phyloP scores from a whole-genome alignment of 768 basidiomycete genomes.

The Suillus paluster region DNA sequence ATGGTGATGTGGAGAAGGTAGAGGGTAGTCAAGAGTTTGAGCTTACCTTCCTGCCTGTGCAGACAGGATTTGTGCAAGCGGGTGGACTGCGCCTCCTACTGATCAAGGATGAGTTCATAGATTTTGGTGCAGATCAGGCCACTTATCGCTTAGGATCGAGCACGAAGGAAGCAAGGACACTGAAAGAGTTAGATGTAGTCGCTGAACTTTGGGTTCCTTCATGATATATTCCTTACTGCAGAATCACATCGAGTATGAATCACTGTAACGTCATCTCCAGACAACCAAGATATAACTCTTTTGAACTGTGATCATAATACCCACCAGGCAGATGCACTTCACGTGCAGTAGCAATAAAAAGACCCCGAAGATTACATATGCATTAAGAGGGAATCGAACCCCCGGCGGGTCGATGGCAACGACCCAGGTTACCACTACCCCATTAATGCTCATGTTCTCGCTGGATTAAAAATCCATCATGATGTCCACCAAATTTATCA shows the following conservation, averaged over 20 bases:
- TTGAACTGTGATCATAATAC: no score
- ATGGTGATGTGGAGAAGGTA: constrained; percentile 28
- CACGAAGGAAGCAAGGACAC: constrained; percentile 44
- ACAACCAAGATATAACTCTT: no score
- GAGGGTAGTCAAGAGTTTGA: constrained; percentile 61
- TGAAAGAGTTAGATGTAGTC: constrained; percentile 76
- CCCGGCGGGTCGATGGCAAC: constrained; percentile 65
- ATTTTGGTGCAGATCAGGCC: constrained; percentile 32
- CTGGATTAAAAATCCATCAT: no score
- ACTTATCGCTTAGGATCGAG: constrained; percentile 19
- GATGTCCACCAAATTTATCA: no score
- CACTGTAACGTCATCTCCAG: no score
- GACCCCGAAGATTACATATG: constrained; percentile 26
- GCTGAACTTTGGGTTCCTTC: constrained; percentile 70
- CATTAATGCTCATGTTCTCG: constrained; percentile 25
- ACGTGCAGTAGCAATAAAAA: no score
- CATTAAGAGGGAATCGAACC: constrained; percentile 83
- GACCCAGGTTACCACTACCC: constrained; percentile 40
- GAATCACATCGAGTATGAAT: no score
- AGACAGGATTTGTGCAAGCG: constrained; percentile 61
- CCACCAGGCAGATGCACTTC: no score
- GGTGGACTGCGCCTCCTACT: constrained; percentile 78
- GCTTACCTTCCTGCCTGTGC: constrained; percentile 61
- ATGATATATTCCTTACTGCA: constrained; percentile 19
- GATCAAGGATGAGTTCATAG: constrained; percentile 55